A percentile compares a stretch with the other conserved stretches of the same genome.
phyloP scores from a whole-genome alignment of 441 rosid species.

The Populus hybrid region DNA sequence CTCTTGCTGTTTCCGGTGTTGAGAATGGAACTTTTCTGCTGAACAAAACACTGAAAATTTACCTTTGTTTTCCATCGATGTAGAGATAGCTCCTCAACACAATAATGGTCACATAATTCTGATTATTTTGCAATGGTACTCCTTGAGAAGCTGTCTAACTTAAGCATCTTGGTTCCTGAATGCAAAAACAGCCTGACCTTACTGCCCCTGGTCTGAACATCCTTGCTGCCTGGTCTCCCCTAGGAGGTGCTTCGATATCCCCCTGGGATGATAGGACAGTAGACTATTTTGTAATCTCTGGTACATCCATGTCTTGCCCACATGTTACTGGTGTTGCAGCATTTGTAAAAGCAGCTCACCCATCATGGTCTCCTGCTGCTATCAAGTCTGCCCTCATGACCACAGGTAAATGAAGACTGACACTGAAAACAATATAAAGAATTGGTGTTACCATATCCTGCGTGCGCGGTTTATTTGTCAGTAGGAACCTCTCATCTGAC shows the following conservation, averaged over 20 bases:
- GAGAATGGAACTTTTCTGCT: neutral
- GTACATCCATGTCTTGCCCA: conserved; percentile 27
- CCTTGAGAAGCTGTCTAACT: neutral
- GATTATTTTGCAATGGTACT: neutral
- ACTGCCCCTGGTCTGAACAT: conserved; percentile 55
- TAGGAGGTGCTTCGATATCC: neutral
- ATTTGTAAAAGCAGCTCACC: conserved; percentile 15
- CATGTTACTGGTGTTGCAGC: conserved; percentile 18
- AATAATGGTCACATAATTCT: neutral
- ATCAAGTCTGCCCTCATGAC: conserved; percentile 2
- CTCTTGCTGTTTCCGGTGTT: neutral
- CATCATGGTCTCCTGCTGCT: conserved; percentile 10
- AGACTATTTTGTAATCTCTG: conserved; percentile 14
- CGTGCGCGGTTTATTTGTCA: neutral
- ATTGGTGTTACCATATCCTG: neutral
- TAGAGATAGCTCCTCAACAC: neutral
- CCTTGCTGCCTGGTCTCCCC: conserved; percentile 39
- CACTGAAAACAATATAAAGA: neutral
- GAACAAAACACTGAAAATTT: neutral
- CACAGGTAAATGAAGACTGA: neutral
- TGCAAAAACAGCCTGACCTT: conserved; percentile 45
- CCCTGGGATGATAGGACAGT: neutral
- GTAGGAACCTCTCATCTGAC: neutral
- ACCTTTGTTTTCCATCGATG: neutral
- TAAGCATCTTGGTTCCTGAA: neutral